A percentile compares a stretch with the other conserved stretches of the same genome.
These are phyloP conservation scores for Aspergillus jensenii DNA, from an alignment of 2,329 filamentous ascomycete species.

Conservation along the genomic window DNA sequence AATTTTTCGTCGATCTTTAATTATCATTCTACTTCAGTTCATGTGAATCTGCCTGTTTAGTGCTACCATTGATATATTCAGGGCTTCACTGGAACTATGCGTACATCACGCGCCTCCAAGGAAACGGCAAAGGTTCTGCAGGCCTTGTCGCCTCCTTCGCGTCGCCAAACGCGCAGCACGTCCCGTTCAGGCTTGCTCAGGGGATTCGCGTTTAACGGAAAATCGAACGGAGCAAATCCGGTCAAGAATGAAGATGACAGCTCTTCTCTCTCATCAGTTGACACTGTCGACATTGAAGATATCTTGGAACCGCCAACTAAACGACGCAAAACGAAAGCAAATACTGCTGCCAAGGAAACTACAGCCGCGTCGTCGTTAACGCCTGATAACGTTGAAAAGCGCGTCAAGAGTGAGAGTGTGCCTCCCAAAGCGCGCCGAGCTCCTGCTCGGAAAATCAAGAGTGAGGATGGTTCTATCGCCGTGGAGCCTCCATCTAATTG, in stretches of 20 bases:
- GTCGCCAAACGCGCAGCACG: constrained; percentile 48
- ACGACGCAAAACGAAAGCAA: constrained; percentile 51
- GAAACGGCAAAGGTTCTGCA: constrained; percentile 60
- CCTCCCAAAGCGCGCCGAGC: constrained; percentile 34
- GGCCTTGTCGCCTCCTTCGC: constrained; percentile 41
- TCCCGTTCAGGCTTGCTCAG: constrained; percentile 24
- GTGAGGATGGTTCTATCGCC: constrained; percentile 34
- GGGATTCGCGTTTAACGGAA: constrained; percentile 27
- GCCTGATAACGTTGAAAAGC: constrained; percentile 1
- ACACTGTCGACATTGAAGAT: constrained; percentile 60
- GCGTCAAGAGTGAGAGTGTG: constrained; percentile 16
- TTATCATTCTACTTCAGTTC: constrained; percentile 5
- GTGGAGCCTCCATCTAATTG: constrained; percentile 72
- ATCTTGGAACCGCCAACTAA: constrained; percentile 39
- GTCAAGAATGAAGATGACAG: constrained; percentile 27
- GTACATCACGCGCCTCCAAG: constrained; percentile 58
- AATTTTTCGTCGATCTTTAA: constrained; percentile 14
- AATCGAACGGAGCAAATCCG: constrained; percentile 28
- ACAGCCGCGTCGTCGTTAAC: background rate
- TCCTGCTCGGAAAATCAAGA: constrained; percentile 42
- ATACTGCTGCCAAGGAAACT: constrained; percentile 20
- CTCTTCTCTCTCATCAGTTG: constrained; percentile 36
- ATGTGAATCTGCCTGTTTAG: constrained; percentile 20
- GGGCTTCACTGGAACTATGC: constrained; percentile 36
- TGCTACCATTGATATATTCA: background rate